A percentile compares a stretch with the other conserved stretches of the same genome.
Evolutionary conservation across 1,139 yeast genomes (phyloP).

Genomic region (Wickerhamiella infanticola): DNA sequence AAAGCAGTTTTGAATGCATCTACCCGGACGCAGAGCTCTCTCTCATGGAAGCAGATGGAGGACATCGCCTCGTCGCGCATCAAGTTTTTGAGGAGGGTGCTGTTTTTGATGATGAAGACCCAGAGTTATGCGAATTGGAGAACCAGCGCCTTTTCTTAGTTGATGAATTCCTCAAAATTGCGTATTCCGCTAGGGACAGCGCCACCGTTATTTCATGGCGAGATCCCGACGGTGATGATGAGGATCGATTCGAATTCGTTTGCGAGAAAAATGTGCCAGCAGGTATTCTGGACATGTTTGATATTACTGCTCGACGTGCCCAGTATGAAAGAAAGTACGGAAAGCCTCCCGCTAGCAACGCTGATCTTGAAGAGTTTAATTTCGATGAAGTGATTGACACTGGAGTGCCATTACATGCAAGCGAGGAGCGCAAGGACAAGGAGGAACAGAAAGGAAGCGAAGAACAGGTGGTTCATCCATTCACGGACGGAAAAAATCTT

Average conservation of each 20-base stretch:
- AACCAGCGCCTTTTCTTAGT: conserved; percentile 61
- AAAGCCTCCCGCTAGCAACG: conserved; percentile 37
- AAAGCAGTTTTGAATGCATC: conserved; percentile 74
- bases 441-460: conserved; percentile 4
- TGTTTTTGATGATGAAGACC: conserved; percentile 39
- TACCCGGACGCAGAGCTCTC: conserved; percentile 61
- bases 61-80: conserved; percentile 57
- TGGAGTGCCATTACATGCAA: not conserved
- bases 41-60: conserved; percentile 50
- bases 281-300: conserved; percentile 48
- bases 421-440: not conserved
- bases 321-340: conserved; percentile 60
- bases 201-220: conserved; percentile 56
- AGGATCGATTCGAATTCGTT: conserved; percentile 70
- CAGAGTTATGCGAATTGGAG: conserved; percentile 32
- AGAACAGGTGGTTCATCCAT: conserved; percentile 1
- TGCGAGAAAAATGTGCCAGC: conserved; percentile 47
- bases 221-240: conserved; percentile 73
- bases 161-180: conserved; percentile 40
- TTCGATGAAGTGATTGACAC: conserved; percentile 19
- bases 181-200: conserved; percentile 31
- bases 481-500: conserved; percentile 12
- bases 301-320: conserved; percentile 47
- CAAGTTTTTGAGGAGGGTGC: conserved; percentile 59
- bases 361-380: conserved; percentile 43